A percentile compares a stretch with the other conserved stretches of the same genome.
These are phyloP conservation scores for Candolleomyces eurysporus DNA, from an alignment of 768 basidiomycete genomes.

Conservation along the genomic window DNA sequence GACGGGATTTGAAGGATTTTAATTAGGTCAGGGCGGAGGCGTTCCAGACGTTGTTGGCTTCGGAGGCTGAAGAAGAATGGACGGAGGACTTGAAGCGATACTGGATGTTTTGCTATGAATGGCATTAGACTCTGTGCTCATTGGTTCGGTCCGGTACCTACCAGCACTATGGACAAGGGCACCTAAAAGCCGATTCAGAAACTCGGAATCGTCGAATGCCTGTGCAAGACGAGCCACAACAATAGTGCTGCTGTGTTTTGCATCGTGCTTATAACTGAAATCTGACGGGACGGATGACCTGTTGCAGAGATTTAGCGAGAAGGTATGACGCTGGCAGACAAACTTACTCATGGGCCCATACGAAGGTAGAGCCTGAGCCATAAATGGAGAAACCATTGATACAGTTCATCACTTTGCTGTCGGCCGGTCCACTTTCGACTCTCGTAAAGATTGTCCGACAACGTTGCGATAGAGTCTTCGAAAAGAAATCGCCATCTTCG, in stretches of 20 bases:
- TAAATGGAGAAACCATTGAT: slow-evolving; percentile 59
- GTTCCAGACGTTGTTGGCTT: slow-evolving; percentile 22
- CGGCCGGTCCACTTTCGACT: slow-evolving; percentile 40
- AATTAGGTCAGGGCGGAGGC: slow-evolving; percentile 43
- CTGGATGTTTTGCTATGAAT: slow-evolving; percentile 35
- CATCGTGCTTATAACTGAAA: slow-evolving; percentile 81
- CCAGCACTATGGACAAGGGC: slow-evolving; percentile 29
- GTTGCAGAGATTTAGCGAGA: background rate
- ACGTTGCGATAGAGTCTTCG: slow-evolving; percentile 44
- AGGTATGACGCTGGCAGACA: background rate
- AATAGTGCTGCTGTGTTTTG: slow-evolving; percentile 54
- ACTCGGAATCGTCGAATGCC: slow-evolving; percentile 27
- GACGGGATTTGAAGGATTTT: slow-evolving; percentile 35
- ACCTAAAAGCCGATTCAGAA: slow-evolving; percentile 18
- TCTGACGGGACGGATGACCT: slow-evolving; percentile 65
- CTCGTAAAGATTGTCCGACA: slow-evolving; percentile 51
- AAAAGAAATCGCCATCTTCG: slow-evolving; percentile 23
- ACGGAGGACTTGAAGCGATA: slow-evolving; percentile 52
- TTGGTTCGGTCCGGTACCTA: slow-evolving; percentile 15
- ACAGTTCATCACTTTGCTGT: slow-evolving; percentile 52
- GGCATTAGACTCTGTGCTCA: background rate
- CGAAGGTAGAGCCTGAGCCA: slow-evolving; percentile 50
- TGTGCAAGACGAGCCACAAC: slow-evolving; percentile 59
- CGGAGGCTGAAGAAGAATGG: slow-evolving; percentile 41
- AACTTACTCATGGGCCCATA: slow-evolving; percentile 79